Conservation (phyloP, 2,329 filamentous ascomycete species). For the Alternaria novae-zelandiae region DNA sequence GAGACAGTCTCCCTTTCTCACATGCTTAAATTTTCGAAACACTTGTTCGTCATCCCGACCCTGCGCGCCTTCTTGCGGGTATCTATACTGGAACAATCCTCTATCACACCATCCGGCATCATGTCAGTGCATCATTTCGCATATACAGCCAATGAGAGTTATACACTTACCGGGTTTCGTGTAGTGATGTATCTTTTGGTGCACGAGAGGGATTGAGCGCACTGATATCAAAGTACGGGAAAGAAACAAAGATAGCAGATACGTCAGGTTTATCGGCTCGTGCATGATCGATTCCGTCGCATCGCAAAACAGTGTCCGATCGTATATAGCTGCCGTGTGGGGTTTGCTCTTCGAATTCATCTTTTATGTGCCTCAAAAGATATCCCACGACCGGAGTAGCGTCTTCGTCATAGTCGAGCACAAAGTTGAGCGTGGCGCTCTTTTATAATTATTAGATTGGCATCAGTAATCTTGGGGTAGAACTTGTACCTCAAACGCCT, state of each 20-base stretch:
- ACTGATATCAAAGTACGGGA: not conserved
- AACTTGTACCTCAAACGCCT: not conserved
- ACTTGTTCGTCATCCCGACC: not conserved
- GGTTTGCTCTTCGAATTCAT: not conserved
- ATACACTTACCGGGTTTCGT: not conserved
- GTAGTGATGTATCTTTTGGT: not conserved
- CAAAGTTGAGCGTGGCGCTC: not conserved
- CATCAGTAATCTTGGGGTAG: not conserved
- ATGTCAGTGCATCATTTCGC: not conserved
- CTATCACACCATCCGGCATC: not conserved
- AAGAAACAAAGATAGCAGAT: not conserved
- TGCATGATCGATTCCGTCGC: not conserved
- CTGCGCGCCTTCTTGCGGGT: not conserved
- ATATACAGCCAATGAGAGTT: no score
- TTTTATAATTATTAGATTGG: not conserved
- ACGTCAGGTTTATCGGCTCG: not conserved
- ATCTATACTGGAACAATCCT: not conserved
- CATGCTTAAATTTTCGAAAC: not conserved
- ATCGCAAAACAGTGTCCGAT: not conserved
- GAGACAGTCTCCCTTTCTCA: not conserved
- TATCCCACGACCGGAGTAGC: not conserved
- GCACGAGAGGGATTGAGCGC: not conserved
- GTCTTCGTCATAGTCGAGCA: not conserved
- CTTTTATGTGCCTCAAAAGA: not conserved
- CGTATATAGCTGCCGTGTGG: not conserved